Conservation (phyloP, 768 basidiomycete species). For the Dioszegia crocea region DNA sequence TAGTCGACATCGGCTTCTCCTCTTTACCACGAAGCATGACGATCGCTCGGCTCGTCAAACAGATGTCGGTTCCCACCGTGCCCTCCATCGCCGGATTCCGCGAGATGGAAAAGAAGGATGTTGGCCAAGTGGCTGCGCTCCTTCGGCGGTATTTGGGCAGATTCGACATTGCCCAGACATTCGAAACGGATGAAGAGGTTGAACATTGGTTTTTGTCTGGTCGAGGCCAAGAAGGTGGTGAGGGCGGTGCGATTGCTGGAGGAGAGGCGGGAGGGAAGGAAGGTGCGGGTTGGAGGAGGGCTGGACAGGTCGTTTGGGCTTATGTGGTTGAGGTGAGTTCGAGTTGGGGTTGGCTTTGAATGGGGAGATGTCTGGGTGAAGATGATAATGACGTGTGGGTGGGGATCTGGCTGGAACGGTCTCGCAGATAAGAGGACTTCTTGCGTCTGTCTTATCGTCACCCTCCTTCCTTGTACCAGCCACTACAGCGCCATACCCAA, state of each 20-base stretch:
- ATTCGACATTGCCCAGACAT: conserved; percentile 75
- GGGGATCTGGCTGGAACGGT: neutral
- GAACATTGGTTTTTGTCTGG: conserved; percentile 86
- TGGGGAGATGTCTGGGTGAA: neutral
- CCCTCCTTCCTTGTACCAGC: too few relatives aligned
- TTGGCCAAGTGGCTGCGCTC: conserved; percentile 66
- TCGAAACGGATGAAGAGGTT: conserved; percentile 67
- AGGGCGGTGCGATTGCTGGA: conserved; percentile 43
- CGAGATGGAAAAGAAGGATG: conserved; percentile 79
- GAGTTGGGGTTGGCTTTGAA: neutral
- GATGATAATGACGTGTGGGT: neutral
- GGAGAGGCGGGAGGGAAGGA: neutral
- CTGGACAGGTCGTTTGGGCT: conserved; percentile 86
- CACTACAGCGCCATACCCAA: too few relatives aligned
- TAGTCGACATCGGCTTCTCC: conserved; percentile 86
- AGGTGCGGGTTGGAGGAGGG: conserved; percentile 53
- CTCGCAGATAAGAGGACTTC: neutral
- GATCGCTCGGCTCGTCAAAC: conserved; percentile 78
- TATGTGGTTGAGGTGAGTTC: conserved; percentile 86
- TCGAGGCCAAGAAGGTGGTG: conserved; percentile 58
- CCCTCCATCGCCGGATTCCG: conserved; percentile 60
- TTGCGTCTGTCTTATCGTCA: too few relatives aligned
- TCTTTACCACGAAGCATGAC: conserved; percentile 79
- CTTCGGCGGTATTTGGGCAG: conserved; percentile 74
- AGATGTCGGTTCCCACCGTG: conserved; percentile 61